Base-by-base conservation (phyloP, 2,329 filamentous ascomycete genomes). In the Chalara sp. region DNA sequence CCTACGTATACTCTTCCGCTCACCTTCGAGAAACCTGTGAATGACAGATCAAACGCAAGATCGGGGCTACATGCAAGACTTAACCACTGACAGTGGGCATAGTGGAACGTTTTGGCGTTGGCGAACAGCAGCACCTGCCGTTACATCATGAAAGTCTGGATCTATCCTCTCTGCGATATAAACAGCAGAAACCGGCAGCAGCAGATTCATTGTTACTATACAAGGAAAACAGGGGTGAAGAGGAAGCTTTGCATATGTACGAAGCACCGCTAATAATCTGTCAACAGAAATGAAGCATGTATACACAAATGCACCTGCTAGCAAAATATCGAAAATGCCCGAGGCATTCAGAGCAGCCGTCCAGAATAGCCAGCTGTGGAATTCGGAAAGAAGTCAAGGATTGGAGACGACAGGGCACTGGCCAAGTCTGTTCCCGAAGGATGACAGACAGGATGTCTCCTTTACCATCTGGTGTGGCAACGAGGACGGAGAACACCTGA, bases 221-320 rank as follows among this genome's bases (percentile, higher is more conserved):
- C 28, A 47, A 42, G 33, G 44, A 51, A 51, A 42, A 44, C 28
- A 51, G 49, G 28, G 45, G 45, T 47, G 45, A 47, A 32, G 10
- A 47, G n/a, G 45, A 43, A 46, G 44, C 35, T 43, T 50, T 46
- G 44, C 1, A 47, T 44, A 46, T 53, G 21, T 50, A 53, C 44
- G 46, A 42, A 32, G 46, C 32, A 47, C 6, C 44, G 40, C 51
- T 53, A 47, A 53, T 50, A 50, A 50, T 50, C 12, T 50, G 47
- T 44, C 32, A 44, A 53, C 40, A 53, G 51, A 50, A 53, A 50
- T 53, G 35, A 50, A 53, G 40, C 4, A 53, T 53, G 50, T 53
- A 39, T 53, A 47, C 44, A 53, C 47, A 50, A 53, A 53, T 53
- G 51, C 47, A 44, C 51, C 32, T 11, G 51, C 47, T 53, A 50